Evolutionary conservation across 257 asterid species (phyloP).

Genomic region (Salvia miltiorrhiza): DNA sequence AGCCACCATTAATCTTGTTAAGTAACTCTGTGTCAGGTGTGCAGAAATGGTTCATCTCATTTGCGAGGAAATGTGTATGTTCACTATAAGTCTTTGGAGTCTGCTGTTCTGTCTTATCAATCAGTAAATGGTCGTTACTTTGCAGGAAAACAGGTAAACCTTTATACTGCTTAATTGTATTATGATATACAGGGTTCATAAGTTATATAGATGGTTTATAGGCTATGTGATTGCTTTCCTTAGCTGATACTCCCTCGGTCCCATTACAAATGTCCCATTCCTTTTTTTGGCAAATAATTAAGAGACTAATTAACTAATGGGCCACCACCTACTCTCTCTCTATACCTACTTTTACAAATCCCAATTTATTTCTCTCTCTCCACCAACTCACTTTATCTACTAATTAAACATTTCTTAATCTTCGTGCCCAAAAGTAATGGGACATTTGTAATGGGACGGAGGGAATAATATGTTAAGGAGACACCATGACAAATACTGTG

Average conservation of each 20-base stretch:
- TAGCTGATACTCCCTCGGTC: slow-evolving; percentile 11
- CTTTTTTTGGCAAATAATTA: no score
- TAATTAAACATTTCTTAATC: no score
- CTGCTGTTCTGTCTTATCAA: slow-evolving; percentile 72
- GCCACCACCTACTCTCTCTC: no score
- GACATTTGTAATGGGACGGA: no score
- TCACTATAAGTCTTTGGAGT: slow-evolving; percentile 74
- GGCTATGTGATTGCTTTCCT: neutral
- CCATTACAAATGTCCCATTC: no score
- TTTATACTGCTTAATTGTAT: neutral
- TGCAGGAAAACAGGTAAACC: slow-evolving; percentile 83
- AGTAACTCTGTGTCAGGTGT: slow-evolving; percentile 52
- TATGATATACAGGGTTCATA: slow-evolving; percentile 4
- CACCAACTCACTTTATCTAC: no score
- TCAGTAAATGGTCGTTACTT: slow-evolving; percentile 87
- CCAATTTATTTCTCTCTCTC: no score
- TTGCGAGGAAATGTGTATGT: slow-evolving; percentile 92
- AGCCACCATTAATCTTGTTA: slow-evolving; percentile 11
- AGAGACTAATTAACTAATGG: no score
- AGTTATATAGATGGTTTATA: neutral
- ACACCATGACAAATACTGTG: neutral
- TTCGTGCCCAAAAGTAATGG: no score
- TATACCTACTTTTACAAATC: no score
- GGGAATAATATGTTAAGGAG: slow-evolving; percentile 10
- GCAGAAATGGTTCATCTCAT: slow-evolving; percentile 87